phyloP scores from a whole-genome alignment of 2,329 filamentous ascomycete species.

The Penicillium sumatraense region DNA sequence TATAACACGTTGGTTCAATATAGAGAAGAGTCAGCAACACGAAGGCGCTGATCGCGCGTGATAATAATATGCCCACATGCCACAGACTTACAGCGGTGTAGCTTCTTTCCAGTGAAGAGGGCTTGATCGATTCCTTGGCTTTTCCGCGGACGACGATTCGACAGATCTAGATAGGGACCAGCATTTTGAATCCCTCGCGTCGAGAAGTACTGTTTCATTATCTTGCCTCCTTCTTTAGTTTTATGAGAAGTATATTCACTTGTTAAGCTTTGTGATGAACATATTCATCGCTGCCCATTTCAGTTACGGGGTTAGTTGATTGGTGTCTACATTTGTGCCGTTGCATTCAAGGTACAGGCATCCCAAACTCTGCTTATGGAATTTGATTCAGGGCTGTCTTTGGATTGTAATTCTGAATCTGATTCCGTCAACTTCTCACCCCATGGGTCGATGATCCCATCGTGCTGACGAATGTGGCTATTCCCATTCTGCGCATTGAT shows the following conservation, averaged over 20 bases:
- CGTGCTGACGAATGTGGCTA: slow-evolving; percentile 6
- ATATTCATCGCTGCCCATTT: background rate
- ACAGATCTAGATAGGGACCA: slow-evolving; percentile 3
- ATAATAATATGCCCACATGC: slow-evolving; percentile 16
- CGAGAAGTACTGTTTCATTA: background rate
- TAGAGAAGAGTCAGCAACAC: background rate
- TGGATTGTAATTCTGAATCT: slow-evolving; percentile 1
- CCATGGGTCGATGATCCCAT: background rate
- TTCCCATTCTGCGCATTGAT: background rate
- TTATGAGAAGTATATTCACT: background rate
- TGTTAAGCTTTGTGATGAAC: slow-evolving; percentile 2
- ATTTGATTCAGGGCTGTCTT: background rate
- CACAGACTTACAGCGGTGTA: slow-evolving; percentile 1
- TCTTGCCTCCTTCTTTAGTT: slow-evolving; percentile 1
- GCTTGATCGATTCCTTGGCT: background rate
- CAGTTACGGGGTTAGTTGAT: background rate
- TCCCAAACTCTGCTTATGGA: slow-evolving; percentile 8
- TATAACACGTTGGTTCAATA: background rate
- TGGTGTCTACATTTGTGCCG: slow-evolving; percentile 14
- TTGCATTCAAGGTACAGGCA: slow-evolving; percentile 18
- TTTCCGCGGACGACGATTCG: background rate
- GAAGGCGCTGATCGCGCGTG: slow-evolving; percentile 11
- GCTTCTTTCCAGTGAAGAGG: slow-evolving; percentile 12
- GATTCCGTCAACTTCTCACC: slow-evolving; percentile 9
- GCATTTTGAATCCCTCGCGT: background rate